These are phyloP conservation scores for Diplotaxis tenuifolia DNA, from an alignment of 345 rosid genomes.

Conservation along the genomic window DNA sequence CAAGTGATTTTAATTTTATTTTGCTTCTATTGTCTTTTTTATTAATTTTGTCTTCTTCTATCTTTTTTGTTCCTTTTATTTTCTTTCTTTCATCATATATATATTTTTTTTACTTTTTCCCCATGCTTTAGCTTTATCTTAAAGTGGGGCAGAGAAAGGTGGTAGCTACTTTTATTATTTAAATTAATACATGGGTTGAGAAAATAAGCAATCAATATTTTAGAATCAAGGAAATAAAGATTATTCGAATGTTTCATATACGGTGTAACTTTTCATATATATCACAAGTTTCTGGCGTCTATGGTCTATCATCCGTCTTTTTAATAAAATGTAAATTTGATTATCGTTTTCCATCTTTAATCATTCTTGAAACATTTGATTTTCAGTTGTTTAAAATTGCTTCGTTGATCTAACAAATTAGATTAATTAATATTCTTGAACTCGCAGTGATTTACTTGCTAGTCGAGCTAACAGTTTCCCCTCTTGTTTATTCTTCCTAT, in stretches of 20 bases:
- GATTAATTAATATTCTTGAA: neutral
- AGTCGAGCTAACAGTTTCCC: neutral
- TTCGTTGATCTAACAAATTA: conserved; percentile 9
- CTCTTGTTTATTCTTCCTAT: neutral
- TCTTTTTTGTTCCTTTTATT: conserved; percentile 39
- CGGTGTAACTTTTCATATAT: conserved; percentile 26
- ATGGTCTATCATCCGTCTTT: conserved; percentile 24
- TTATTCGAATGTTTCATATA: conserved; percentile 36
- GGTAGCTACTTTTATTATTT: conserved; percentile 48
- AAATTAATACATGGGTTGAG: conserved; percentile 30
- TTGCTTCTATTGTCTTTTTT: neutral
- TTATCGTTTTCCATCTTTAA: conserved; percentile 13
- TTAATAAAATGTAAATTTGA: conserved; percentile 4
- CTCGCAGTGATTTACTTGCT: conserved; percentile 9
- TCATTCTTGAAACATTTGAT: neutral
- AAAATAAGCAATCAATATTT: conserved; percentile 19
- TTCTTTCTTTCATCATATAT: conserved; percentile 35
- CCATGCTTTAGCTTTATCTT: conserved; percentile 79
- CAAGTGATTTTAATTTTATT: conserved; percentile 25
- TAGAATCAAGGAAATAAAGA: neutral
- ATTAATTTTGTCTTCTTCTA: conserved; percentile 39
- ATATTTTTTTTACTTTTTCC: conserved; percentile 46
- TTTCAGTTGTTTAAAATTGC: neutral
- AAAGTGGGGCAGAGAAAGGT: conserved; percentile 80
- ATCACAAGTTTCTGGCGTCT: conserved; percentile 28